phyloP scores from a whole-genome alignment of 148 eudicot species.

The Limonium bicolor region DNA sequence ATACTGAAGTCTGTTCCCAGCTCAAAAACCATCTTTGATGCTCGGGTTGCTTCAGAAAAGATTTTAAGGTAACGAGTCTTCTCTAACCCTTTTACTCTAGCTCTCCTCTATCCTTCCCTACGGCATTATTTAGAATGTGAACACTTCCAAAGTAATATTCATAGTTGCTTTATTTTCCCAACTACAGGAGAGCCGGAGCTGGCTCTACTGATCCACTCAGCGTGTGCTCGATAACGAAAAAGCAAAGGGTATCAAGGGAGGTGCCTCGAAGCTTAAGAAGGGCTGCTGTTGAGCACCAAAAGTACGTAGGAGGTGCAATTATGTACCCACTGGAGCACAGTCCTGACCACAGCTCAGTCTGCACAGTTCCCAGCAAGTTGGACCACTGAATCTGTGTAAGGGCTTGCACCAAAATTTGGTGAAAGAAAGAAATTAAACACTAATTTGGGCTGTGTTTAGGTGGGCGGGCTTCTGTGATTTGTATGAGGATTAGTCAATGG shows the following conservation, averaged over 20 bases:
- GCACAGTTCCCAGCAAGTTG: constrained; percentile 41
- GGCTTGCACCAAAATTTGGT: too few relatives aligned
- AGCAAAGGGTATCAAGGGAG: constrained; percentile 29
- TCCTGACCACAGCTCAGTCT: constrained; percentile 66
- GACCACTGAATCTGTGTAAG: constrained; percentile 1
- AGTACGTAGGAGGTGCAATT: constrained; percentile 50
- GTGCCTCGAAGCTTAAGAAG: constrained; percentile 24
- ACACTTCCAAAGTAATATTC: not conserved
- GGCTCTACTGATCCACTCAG: constrained; percentile 57
- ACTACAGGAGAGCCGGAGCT: constrained; percentile 72
- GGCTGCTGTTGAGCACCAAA: constrained; percentile 54
- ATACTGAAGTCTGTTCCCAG: constrained; percentile 72
- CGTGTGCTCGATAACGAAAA: constrained; percentile 45
- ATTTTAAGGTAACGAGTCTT: constrained; percentile 38
- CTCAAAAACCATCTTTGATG: constrained; percentile 41
- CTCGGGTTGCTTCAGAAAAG: constrained; percentile 75
- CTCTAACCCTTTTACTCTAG: not conserved
- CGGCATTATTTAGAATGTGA: not conserved
- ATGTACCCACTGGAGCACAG: constrained; percentile 86
- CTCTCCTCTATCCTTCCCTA: not conserved
- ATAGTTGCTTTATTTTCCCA: not conserved
- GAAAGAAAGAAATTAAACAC: too few relatives aligned
- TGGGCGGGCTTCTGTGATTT: too few relatives aligned
- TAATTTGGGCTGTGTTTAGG: too few relatives aligned
- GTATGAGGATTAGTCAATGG: too few relatives aligned